phyloP scores from a whole-genome alignment of 805 yeast genomes.

The Metschnikowia chrysomelidarum region DNA sequence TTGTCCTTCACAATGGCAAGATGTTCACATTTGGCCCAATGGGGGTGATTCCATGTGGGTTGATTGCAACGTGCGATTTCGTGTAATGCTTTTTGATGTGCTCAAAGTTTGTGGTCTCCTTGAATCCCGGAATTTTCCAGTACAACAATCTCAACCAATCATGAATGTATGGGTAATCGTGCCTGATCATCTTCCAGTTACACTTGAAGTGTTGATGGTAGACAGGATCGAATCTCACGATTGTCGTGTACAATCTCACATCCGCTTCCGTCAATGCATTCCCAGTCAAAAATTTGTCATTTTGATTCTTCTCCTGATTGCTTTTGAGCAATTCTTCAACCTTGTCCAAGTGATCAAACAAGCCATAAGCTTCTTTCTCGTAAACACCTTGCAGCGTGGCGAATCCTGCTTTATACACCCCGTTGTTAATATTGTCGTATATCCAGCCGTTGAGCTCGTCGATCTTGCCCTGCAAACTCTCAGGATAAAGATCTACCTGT shows the following conservation, averaged over 20 bases:
- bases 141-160: slow-evolving; percentile 80
- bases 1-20: slow-evolving; percentile 28
- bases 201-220: slow-evolving; percentile 96
- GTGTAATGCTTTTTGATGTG: slow-evolving; percentile 94
- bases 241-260: slow-evolving; percentile 80
- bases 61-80: slow-evolving; percentile 74
- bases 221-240: slow-evolving; percentile 87
- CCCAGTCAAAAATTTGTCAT: slow-evolving; percentile 48
- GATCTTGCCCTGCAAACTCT: slow-evolving; percentile 49
- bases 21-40: slow-evolving; percentile 85
- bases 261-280: slow-evolving; percentile 84
- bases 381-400: slow-evolving; percentile 82
- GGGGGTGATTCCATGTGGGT: slow-evolving; percentile 83
- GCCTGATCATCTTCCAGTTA: slow-evolving; percentile 76
- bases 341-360: slow-evolving; percentile 68
- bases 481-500: slow-evolving; percentile 62
- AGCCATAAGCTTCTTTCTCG: slow-evolving; percentile 58
- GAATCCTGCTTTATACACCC: slow-evolving; percentile 91
- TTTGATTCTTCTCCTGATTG: slow-evolving; percentile 33
- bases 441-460: slow-evolving; percentile 81
- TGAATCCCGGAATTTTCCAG: slow-evolving; percentile 73
- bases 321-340: slow-evolving; percentile 59
- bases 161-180: slow-evolving; percentile 74
- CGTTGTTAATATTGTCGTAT: slow-evolving; percentile 83
- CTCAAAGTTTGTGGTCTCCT: slow-evolving; percentile 77